Evolutionary conservation across 805 yeast genomes (phyloP).

Genomic region (Kuraishia capsulata): DNA sequence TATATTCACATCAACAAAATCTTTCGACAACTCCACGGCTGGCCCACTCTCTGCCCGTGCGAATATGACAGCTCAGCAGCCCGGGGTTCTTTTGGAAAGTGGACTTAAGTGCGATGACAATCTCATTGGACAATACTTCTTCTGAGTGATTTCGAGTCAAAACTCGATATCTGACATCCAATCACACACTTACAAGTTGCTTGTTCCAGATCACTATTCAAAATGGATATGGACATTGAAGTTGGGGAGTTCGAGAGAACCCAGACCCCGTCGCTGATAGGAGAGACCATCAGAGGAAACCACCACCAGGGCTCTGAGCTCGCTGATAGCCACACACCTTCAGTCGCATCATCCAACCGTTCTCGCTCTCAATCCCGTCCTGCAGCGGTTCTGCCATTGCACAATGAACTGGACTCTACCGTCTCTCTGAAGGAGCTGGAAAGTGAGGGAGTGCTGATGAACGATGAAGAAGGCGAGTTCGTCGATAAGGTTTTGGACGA

Average conservation of each 20-base stretch:
- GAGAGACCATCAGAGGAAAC: conserved; percentile 35
- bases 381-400: conserved; percentile 33
- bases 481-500: conserved; percentile 43
- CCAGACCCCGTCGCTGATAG: conserved; percentile 42
- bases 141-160: too few species aligned
- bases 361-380: conserved; percentile 16
- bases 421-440: conserved; percentile 24
- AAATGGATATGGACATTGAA: conserved; percentile 44
- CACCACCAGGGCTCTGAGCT: conserved; percentile 2
- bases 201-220: conserved; percentile 3
- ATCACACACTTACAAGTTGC: too few species aligned
- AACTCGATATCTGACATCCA: too few species aligned
- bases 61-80: too few species aligned
- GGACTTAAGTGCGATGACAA: too few species aligned
- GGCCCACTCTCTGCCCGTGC: too few species aligned
- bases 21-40: too few species aligned
- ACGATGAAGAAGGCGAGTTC: conserved; percentile 49
- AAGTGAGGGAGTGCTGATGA: conserved; percentile 43
- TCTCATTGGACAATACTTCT: too few species aligned
- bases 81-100: too few species aligned
- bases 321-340: not conserved
- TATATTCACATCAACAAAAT: too few species aligned
- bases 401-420: conserved; percentile 17
- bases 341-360: conserved; percentile 2
- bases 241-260: conserved; percentile 41